Evolutionary conservation across 2,329 filamentous ascomycete species (phyloP).

Genomic region (Pestalotiopsis sp.): DNA sequence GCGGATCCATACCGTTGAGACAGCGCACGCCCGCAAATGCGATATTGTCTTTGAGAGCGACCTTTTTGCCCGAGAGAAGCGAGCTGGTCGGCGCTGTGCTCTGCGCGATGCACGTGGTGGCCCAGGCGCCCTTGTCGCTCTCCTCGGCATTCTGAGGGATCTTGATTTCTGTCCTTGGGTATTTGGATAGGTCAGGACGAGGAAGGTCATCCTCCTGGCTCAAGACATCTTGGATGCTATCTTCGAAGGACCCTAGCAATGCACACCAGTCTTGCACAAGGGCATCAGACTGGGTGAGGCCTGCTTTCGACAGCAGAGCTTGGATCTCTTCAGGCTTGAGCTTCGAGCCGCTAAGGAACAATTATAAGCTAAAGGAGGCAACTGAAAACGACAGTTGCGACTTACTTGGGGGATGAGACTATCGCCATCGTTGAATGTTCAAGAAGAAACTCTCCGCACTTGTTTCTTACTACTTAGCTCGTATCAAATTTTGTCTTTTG

Average conservation of each 20-base stretch:
- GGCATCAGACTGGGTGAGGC: constrained; percentile 21
- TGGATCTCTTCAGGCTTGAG: constrained; percentile 19
- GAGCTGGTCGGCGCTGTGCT: background rate
- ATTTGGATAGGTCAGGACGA: constrained; percentile 26
- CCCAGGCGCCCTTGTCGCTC: constrained; percentile 3
- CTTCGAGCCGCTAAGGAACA: background rate
- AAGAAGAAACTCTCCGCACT: no score
- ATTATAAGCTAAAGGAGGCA: no score
- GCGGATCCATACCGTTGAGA: constrained; percentile 42
- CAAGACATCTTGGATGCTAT: background rate
- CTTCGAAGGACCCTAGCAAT: background rate
- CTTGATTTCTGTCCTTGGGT: constrained; percentile 28
- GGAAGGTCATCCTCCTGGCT: constrained; percentile 1
- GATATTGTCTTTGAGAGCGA: constrained; percentile 52
- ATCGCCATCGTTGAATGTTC: background rate
- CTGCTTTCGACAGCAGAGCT: constrained; percentile 24
- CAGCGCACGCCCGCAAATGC: constrained; percentile 45
- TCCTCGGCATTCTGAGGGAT: constrained; percentile 20
- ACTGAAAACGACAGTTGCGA: no score
- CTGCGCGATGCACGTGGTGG: background rate
- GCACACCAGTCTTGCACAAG: constrained; percentile 20
- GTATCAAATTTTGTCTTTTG: no score
- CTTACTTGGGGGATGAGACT: background rate
- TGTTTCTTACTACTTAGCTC: background rate
- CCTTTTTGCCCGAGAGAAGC: constrained; percentile 39